Evolutionary conservation across 768 basidiomycete species (phyloP).

Genomic region (Dentipellis fragilis): DNA sequence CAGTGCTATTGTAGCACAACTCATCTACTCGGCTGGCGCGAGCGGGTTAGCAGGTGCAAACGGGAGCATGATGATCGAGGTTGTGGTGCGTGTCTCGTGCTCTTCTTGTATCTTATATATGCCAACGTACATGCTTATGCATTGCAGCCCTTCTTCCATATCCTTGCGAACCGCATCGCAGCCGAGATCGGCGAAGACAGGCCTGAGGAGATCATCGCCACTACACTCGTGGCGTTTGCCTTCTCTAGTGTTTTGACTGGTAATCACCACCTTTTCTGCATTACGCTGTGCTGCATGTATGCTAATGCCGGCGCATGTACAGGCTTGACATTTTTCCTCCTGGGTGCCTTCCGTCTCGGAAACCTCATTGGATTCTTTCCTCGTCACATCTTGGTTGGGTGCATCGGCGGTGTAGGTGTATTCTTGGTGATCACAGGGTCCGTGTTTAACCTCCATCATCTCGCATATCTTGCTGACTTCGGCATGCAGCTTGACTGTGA

Average conservation of each 20-base stretch:
- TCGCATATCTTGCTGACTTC: background rate
- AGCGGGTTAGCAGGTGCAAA: constrained; percentile 86
- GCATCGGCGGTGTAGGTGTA: constrained; percentile 92
- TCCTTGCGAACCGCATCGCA: constrained; percentile 73
- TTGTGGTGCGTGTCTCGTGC: constrained; percentile 52
- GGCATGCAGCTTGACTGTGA: constrained; percentile 61
- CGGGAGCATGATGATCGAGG: constrained; percentile 98
- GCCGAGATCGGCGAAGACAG: constrained; percentile 59
- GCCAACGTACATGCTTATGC: background rate
- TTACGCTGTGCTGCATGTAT: constrained; percentile 2
- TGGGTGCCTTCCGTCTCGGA: constrained; percentile 78
- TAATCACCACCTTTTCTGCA: constrained; percentile 19
- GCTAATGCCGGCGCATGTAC: background rate
- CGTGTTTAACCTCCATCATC: constrained; percentile 8
- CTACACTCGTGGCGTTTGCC: constrained; percentile 83
- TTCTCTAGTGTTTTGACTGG: constrained; percentile 85
- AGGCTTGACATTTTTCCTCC: constrained; percentile 78
- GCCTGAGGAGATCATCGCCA: constrained; percentile 71
- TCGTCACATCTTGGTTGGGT: constrained; percentile 91
- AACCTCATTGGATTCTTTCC: constrained; percentile 92
- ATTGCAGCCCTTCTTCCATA: constrained; percentile 86
- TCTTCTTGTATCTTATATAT: background rate
- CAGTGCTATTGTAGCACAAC: constrained; percentile 69
- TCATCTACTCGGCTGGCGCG: constrained; percentile 79
- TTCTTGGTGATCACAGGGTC: constrained; percentile 89